Conservation (phyloP, 495 filamentous ascomycete genomes). For the Cercophora samala region DNA sequence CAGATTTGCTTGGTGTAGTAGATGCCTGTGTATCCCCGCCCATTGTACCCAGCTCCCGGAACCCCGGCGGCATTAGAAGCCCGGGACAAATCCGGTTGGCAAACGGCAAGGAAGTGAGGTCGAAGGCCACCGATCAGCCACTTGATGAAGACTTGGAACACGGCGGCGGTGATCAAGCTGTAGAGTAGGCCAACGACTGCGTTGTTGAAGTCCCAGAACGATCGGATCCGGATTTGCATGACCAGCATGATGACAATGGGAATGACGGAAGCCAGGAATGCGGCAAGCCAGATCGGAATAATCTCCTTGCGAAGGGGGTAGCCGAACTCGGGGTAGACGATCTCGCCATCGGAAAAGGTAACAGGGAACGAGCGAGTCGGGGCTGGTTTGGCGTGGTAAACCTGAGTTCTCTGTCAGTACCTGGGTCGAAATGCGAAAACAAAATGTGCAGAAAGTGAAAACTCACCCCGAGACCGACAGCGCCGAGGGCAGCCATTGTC, state of each 20-base stretch:
- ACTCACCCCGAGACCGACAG: constrained; percentile 46
- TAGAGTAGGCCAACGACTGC: constrained; percentile 59
- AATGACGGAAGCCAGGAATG: constrained; percentile 52
- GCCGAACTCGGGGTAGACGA: constrained; percentile 59
- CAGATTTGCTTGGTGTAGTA: constrained; percentile 51
- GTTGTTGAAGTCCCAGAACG: constrained; percentile 67
- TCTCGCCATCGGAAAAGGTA: constrained; percentile 49
- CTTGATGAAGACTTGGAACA: constrained; percentile 51
- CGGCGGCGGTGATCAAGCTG: constrained; percentile 54
- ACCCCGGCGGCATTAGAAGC: constrained; percentile 31
- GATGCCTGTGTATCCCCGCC: constrained; percentile 42
- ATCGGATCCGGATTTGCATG: constrained; percentile 58
- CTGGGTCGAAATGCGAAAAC: not conserved
- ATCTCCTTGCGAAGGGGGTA: constrained; percentile 61
- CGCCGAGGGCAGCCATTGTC: constrained; percentile 56
- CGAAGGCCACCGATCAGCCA: constrained; percentile 30
- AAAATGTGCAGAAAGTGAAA: too few species aligned
- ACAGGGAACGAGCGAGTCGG: constrained; percentile 37
- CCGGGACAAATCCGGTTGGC: constrained; percentile 48
- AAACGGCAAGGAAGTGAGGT: constrained; percentile 58
- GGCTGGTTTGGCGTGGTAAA: constrained; percentile 57
- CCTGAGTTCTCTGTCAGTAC: constrained; percentile 17
- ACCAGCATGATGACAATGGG: constrained; percentile 58
- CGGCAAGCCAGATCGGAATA: constrained; percentile 59
- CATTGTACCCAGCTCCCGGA: constrained; percentile 42